Base-by-base conservation (phyloP, 305 asterid genomes). In the Fraxinus sp. region DNA sequence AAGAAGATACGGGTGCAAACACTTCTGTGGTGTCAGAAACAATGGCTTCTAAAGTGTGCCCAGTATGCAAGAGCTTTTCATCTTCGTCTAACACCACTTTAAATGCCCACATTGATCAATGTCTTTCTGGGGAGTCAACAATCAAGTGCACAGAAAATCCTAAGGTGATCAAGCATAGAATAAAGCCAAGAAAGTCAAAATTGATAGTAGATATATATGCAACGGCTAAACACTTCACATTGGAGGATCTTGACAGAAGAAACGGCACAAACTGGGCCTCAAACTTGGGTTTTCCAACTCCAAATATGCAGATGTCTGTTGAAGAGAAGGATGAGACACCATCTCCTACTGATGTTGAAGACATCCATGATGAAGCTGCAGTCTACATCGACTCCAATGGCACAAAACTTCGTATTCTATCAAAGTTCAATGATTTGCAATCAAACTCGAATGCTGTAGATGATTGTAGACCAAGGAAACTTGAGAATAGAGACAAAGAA, bases 41-140 rank as follows among this genome's bases (percentile, higher is more conserved):
- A 39, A 92, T 92, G 98, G 91, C 97, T 85, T 91, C 99, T 2
- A 92, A 94, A 88, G 95, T 94, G 49, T 96, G 99, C 87, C 99
- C 99, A 18, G 98, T 96, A 78, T 96, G 99, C 93, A 96, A 91
- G 89, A 86, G 90, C 3, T 96, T 96, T 86, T 89, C 99, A 2
- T 96, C 99, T 22, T 91, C 97, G 30, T 96, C 99, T 9, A 96
- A 96, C 91, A 96, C 99, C 55, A 96, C 99, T 49, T 85, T 96
- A 90, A 96, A 96, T 78, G 99, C 99, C 39, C 99, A 96, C 80
- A 96, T 96, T 4, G 99, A 96, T 85, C 98, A 92, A 77, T 96
- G 99, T 78, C 98, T 96, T 79, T 92, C 98, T 80, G 94, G 90
- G 22, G 97, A 88, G 85, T 84, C 95, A 57, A 41, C 90, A 0